These are phyloP conservation scores for Exophiala bonariae DNA, from an alignment of 2,329 filamentous ascomycete genomes.

Conservation along the genomic window DNA sequence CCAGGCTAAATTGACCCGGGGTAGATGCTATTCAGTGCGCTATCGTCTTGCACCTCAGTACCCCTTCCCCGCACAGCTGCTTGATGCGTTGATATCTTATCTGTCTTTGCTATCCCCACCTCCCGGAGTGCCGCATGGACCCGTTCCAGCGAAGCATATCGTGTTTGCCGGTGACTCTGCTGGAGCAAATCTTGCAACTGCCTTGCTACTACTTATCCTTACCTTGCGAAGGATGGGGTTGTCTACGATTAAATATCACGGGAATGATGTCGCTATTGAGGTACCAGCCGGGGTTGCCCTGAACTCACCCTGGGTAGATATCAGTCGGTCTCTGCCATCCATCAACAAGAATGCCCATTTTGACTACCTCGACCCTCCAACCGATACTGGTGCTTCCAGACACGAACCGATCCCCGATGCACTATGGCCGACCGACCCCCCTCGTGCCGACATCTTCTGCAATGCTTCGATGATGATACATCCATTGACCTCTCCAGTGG, in stretches of 20 bases:
- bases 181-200: conserved; percentile 44
- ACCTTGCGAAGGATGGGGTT: conserved; percentile 37
- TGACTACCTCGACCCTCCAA: conserved; percentile 38
- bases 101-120: conserved; percentile 48
- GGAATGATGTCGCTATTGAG: conserved; percentile 39
- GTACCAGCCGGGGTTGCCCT: conserved; percentile 42
- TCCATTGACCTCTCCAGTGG: conserved; percentile 43
- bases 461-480: conserved; percentile 40
- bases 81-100: conserved; percentile 50
- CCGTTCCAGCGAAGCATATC: conserved; percentile 45
- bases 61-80: conserved; percentile 47
- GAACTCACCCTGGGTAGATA: conserved; percentile 45
- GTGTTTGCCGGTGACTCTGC: conserved; percentile 49
- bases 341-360: conserved; percentile 37
- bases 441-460: conserved; percentile 43
- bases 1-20: conserved; percentile 39
- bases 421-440: conserved; percentile 42
- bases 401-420: conserved; percentile 34
- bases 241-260: conserved; percentile 40
- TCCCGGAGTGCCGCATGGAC: conserved; percentile 40
- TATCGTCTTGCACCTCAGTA: conserved; percentile 50
- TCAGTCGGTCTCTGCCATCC: conserved; percentile 44
- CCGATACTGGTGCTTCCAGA: conserved; percentile 27
- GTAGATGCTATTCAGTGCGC: conserved; percentile 44
- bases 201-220: conserved; percentile 43